Conservation (phyloP, 768 basidiomycete species). For the Hemileccinum impolitum region DNA sequence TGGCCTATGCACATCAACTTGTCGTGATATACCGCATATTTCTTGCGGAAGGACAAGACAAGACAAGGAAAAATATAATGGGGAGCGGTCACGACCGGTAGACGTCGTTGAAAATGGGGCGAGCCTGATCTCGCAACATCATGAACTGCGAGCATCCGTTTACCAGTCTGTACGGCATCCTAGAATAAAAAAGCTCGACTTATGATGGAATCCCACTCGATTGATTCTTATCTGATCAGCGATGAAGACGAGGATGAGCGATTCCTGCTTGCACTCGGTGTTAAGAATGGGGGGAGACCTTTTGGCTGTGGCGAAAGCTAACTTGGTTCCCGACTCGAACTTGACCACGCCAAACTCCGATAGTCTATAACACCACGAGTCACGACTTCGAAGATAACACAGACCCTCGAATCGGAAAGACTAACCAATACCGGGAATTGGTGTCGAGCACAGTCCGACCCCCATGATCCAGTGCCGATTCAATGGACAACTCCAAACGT, state of each 20-base stretch:
- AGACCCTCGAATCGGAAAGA: constrained; percentile 60
- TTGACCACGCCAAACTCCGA: not conserved
- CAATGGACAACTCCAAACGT: constrained; percentile 34
- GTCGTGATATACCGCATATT: constrained; percentile 54
- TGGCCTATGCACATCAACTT: constrained; percentile 56
- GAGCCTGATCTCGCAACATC: constrained; percentile 35
- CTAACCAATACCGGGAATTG: constrained; percentile 55
- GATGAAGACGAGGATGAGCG: constrained; percentile 45
- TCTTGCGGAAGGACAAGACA: not conserved
- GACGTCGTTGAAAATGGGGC: constrained; percentile 77
- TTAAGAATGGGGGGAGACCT: constrained; percentile 68
- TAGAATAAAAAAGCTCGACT: constrained; percentile 79
- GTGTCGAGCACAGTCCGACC: constrained; percentile 45
- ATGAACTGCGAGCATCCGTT: too few species aligned
- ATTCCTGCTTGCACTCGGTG: constrained; percentile 57
- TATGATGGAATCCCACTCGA: constrained; percentile 76
- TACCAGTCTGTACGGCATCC: not conserved
- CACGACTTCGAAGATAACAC: constrained; percentile 32
- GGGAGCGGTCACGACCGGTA: constrained; percentile 57
- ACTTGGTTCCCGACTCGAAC: constrained; percentile 29
- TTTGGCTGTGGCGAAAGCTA: constrained; percentile 56
- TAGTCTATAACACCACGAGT: constrained; percentile 41
- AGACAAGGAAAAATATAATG: not conserved
- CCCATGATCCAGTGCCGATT: not conserved
- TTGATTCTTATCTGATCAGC: constrained; percentile 71